phyloP scores from a whole-genome alignment of 257 asterid genomes.

The Fraxinus pennsylvanica region DNA sequence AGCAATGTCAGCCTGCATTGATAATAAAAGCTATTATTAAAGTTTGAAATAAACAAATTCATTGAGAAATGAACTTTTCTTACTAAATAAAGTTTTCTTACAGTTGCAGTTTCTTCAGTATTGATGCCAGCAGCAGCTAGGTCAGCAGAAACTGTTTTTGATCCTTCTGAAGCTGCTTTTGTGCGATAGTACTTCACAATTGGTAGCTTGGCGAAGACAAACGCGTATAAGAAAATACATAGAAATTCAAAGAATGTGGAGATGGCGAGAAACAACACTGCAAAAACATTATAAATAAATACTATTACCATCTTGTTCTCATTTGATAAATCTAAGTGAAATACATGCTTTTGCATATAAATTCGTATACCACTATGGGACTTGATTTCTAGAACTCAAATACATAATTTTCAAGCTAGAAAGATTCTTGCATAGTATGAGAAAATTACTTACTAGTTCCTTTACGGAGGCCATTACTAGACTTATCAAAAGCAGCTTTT shows the following conservation, averaged over 20 bases:
- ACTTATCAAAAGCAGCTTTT: slow-evolving; percentile 73
- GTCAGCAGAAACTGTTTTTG: slow-evolving; percentile 81
- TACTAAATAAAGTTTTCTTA: neutral
- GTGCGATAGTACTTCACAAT: slow-evolving; percentile 65
- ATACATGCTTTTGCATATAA: neutral
- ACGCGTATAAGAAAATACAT: slow-evolving; percentile 72
- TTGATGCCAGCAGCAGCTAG: slow-evolving; percentile 84
- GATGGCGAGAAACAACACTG: slow-evolving; percentile 76
- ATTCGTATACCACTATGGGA: neutral
- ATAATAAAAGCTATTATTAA: neutral
- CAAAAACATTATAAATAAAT: slow-evolving; percentile 13
- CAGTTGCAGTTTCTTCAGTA: slow-evolving; percentile 20
- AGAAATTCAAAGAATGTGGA: slow-evolving; percentile 64
- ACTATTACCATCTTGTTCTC: neutral
- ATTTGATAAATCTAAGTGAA: neutral
- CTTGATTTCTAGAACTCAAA: neutral
- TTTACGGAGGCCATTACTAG: slow-evolving; percentile 67
- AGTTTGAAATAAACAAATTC: neutral
- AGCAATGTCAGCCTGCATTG: slow-evolving; percentile 38
- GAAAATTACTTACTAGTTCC: slow-evolving; percentile 66
- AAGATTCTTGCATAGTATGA: neutral
- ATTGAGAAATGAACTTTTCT: neutral
- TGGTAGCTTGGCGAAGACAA: slow-evolving; percentile 59
- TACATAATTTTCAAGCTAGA: neutral
- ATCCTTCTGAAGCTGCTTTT: slow-evolving; percentile 84